These are phyloP conservation scores for Dendrocalamus sinicus DNA, from an alignment of 176 grass and related monocot genomes.

Conservation along the genomic window DNA sequence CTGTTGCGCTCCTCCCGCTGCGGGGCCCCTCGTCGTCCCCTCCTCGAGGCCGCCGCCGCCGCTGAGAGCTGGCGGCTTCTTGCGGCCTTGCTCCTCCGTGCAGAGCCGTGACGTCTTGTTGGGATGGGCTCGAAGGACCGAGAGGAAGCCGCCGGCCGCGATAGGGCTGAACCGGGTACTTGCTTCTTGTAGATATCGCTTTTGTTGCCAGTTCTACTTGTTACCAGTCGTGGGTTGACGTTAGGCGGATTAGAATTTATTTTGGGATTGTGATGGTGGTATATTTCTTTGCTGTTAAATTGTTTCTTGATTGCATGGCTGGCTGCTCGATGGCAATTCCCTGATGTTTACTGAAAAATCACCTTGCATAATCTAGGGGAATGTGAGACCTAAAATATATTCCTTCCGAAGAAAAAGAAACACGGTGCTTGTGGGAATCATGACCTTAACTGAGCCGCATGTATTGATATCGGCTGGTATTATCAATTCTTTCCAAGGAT, in stretches of 20 bases:
- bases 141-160: not conserved
- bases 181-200: conserved; percentile 21
- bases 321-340: not conserved
- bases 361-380: not conserved
- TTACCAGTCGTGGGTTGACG: not conserved
- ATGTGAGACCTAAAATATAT: not conserved
- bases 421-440: not conserved
- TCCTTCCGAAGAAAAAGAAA: not conserved
- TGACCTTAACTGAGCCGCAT: not conserved
- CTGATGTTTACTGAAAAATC: not conserved
- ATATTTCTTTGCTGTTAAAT: not conserved
- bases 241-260: not conserved
- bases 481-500: not conserved
- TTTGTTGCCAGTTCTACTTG: not conserved
- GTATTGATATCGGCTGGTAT: not conserved
- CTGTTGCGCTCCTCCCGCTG: conserved; percentile 5
- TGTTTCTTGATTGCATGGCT: not conserved
- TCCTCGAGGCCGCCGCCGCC: conserved; percentile 3
- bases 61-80: not conserved
- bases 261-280: not conserved
- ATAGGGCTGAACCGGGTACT: conserved; percentile 30
- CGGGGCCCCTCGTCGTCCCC: conserved; percentile 5
- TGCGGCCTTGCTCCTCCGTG: not conserved
- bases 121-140: not conserved
- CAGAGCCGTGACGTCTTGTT: not conserved